Base-by-base conservation (phyloP, 345 rosid genomes). In the Eucalyptus dawsonii region DNA sequence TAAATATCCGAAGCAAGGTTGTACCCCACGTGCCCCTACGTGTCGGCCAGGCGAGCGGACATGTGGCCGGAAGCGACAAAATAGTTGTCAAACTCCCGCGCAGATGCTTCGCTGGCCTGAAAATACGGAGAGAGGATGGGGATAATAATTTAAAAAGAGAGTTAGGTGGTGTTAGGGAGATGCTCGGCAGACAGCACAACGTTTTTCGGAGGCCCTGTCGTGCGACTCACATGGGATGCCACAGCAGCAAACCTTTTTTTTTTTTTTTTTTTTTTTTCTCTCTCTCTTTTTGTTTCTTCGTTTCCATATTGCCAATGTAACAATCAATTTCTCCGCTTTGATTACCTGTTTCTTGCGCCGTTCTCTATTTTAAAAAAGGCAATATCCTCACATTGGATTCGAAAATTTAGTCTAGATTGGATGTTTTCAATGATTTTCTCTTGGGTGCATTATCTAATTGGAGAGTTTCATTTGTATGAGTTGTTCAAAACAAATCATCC, bases 61-160 rank as follows among this genome's bases (percentile, higher is more conserved):
- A 90, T 89, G 88, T 93, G 83, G 60, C 45, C 17, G 2, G 22
- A 24, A 17, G 62, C 10, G 91, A 88, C 93, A 90, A 92, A 90
- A 53, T 87, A 90, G 90, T 72, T 65, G 94, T 92, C 92, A 89
- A 76, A 29, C 31, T 47, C 2, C 50, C 56, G 21, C 17, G 81
- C 60, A 56, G n/a, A 54, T 54, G 24, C 85, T 89, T 50, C 15
- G 29, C 54, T 53, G 27, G 37, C 31, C 49, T 27, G 86, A 80
- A 24, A 53, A 16, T n/a, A 86, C 13, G 19, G 87, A 14, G 24
- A 86, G 6, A 34, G 3, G 37, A 27, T 4, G 8, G 40, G 80
- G 42, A 31, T 16, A 31, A 15, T 67, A 31, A 67, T 67, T 67
- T 5, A 12, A 12, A 11, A 27, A 12, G 3, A 13, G 8, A 17